Conservation (phyloP, 148 eudicot species). For the Rhododendron mucronatum region DNA sequence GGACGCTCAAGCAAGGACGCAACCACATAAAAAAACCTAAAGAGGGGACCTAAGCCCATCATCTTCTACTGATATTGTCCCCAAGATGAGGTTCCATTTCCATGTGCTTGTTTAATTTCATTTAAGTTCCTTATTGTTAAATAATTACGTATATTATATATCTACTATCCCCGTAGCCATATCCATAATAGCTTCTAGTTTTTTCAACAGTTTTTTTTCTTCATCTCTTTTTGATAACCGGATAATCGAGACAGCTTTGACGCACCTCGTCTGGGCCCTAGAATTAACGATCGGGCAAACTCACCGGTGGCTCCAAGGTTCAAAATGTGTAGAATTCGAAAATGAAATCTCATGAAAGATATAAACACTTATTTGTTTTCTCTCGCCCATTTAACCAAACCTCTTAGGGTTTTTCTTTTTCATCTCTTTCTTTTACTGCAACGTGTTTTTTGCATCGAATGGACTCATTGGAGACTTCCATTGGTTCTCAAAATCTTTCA, state of each 20-base stretch:
- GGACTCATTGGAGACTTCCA: neutral
- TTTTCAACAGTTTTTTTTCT: neutral
- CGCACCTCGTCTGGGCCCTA: too few relatives aligned
- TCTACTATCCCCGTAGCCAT: neutral
- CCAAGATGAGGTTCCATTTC: constrained; percentile 7
- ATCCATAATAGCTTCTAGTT: neutral
- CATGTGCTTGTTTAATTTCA: constrained; percentile 9
- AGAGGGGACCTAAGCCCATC: constrained; percentile 3
- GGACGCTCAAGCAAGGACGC: neutral
- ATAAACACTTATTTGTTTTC: too few relatives aligned
- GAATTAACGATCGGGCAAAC: too few relatives aligned
- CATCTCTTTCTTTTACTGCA: neutral
- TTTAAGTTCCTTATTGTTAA: neutral
- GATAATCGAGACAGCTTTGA: too few relatives aligned
- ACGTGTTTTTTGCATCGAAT: neutral
- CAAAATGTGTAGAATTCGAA: neutral
- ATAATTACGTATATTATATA: neutral
- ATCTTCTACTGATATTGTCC: constrained; percentile 5
- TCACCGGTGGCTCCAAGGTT: neutral
- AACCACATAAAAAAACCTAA: neutral
- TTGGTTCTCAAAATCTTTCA: neutral
- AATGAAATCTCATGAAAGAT: neutral
- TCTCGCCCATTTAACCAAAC: too few relatives aligned
- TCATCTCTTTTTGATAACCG: neutral
- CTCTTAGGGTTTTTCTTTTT: too few relatives aligned